phyloP scores from a whole-genome alignment of 169 alveolate species.

The Toxoplasma gondii region DNA sequence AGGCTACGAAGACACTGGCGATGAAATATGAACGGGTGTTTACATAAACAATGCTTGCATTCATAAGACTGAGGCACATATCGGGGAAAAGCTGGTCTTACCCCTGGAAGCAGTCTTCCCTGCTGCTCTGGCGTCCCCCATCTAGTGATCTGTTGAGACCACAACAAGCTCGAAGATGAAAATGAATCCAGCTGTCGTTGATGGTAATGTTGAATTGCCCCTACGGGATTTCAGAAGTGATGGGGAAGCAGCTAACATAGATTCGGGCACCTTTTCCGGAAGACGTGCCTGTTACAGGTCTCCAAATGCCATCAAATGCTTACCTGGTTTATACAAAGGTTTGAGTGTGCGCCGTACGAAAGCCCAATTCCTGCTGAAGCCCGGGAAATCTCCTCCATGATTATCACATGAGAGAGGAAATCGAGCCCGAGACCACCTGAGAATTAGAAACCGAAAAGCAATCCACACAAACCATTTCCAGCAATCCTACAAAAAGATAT shows the following conservation, averaged over 20 bases:
- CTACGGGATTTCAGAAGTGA: too few species aligned
- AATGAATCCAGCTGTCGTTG: slow-evolving; percentile 16
- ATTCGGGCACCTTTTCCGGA: too few species aligned
- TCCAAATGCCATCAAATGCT: not conserved
- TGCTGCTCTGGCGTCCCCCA: slow-evolving; percentile 82
- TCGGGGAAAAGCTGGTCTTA: not conserved
- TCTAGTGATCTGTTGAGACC: slow-evolving; percentile 63
- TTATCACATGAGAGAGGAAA: slow-evolving; percentile 81
- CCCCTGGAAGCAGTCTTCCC: slow-evolving; percentile 80
- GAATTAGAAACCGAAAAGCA: not conserved
- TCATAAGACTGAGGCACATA: not conserved
- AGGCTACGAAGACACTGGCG: not conserved
- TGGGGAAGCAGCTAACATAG: too few species aligned
- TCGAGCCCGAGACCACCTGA: slow-evolving; percentile 82
- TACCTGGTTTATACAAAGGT: slow-evolving; percentile 81
- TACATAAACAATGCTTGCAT: not conserved
- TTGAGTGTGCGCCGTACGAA: slow-evolving; percentile 84
- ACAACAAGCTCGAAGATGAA: not conserved
- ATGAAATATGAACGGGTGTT: not conserved
- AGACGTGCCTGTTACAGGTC: too few species aligned
- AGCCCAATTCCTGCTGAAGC: slow-evolving; percentile 85
- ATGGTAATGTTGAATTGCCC: not conserved
- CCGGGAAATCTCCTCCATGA: slow-evolving; percentile 82
- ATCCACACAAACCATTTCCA: not conserved
- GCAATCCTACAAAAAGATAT: too few species aligned